Percentiles rank a stretch among this genome's conserved stretches.
Conservation (phyloP, 192 early-diverging fungal genomes). For the Phycomyces nitens region DNA sequence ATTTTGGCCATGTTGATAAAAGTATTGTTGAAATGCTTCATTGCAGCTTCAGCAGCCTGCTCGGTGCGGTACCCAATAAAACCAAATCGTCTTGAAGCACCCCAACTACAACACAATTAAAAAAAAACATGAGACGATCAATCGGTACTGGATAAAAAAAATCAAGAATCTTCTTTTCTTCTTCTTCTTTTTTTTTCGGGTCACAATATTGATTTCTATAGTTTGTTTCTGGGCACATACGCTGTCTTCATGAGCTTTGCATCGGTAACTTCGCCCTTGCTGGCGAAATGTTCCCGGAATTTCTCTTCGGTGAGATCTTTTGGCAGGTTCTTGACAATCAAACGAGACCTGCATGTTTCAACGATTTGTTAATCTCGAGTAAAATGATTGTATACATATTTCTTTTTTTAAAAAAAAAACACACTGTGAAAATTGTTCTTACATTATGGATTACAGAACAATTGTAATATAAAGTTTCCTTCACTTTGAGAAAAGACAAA, state of each 20-base stretch:
- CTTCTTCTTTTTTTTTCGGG: neutral
- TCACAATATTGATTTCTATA: neutral
- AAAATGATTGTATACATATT: too few species aligned
- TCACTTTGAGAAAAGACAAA: too few species aligned
- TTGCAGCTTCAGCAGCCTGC: conserved; percentile 77
- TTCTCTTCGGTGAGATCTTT: conserved; percentile 81
- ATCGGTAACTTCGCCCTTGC: conserved; percentile 87
- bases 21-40: conserved; percentile 84
- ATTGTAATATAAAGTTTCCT: too few species aligned
- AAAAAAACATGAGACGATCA: neutral
- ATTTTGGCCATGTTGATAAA: conserved; percentile 92
- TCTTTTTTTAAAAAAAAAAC: neutral
- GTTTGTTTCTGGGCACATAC: too few species aligned
- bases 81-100: conserved; percentile 81
- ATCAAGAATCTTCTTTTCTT: too few species aligned
- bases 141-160: too few species aligned
- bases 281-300: conserved; percentile 82
- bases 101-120: conserved; percentile 50
- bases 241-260: conserved; percentile 80
- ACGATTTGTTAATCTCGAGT: neutral
- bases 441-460: too few species aligned
- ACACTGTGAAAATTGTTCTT: neutral
- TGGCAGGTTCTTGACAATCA: conserved; percentile 97
- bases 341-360: conserved; percentile 46
- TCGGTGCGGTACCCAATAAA: conserved; percentile 91